Evolutionary conservation across 2,329 filamentous ascomycete species (phyloP), one percentile per base, ranked within the genome.

Genomic region (Sclerotinia trifoliorum): DNA sequence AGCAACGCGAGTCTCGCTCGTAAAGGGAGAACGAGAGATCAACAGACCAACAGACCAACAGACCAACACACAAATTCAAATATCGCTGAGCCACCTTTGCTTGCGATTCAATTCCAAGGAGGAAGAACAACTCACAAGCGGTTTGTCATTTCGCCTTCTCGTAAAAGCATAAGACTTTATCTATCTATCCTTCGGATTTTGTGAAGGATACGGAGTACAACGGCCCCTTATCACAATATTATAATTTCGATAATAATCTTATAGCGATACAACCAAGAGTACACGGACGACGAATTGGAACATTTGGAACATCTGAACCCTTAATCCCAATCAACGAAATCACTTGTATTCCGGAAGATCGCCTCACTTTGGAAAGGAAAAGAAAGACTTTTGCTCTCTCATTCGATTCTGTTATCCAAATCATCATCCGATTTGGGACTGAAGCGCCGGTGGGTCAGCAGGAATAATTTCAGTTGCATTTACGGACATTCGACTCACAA

Each of bases 271-370:
- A 10, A 19, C n/a, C n/a, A 24, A 10, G 26, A 51, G 24, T 6
- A 46, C 39, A 58, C 56, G 39, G 39, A 60, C 56, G 24, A 60
- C 56, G 56, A 7, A 46, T 29, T 11, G 39, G 24, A 60, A 42
- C 55, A 42, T 42, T 42, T 0, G 39, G 39, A 42, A 29, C 24
- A 46, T 60, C 56, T 60, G 56, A 60, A 60, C 56, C 56, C n/a
- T 42, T 26, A 46, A 60, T 60, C 29, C 56, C 56, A 60, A 60
- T 60, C 56, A 46, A 60, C 56, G 39, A 46, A 57, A 60, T 46
- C 56, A 29, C 56, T 17, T 44, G 21, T 15, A 24, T 24, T 26
- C 26, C 1, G 56, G 24, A 56, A 46, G 17, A 60, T 60, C 56
- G 19, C 17, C 56, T 60, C 24, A 44, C 56, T 46, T 5, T 2